A percentile compares a stretch with the other conserved stretches of the same genome.
phyloP scores from a whole-genome alignment of 164 flowering plant species.

The Stephania cephalantha region DNA sequence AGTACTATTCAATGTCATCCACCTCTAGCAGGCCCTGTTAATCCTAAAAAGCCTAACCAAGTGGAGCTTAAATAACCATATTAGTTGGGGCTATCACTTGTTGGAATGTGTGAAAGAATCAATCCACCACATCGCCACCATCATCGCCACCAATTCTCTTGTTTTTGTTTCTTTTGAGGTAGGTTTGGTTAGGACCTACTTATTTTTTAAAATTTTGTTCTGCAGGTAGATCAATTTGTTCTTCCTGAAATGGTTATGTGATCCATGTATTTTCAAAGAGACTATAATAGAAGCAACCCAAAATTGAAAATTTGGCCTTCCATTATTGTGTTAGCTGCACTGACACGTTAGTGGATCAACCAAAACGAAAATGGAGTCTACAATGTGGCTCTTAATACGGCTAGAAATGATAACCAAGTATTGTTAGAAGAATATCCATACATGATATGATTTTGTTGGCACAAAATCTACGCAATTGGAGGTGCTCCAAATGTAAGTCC shows the following conservation, averaged over 20 bases:
- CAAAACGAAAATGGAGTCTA: background rate
- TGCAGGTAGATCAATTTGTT: background rate
- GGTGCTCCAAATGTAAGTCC: background rate
- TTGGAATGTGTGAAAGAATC: background rate
- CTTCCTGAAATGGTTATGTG: background rate
- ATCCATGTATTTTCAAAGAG: background rate
- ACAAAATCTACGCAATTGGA: background rate
- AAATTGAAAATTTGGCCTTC: background rate
- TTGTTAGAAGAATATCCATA: background rate
- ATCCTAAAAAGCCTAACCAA: background rate
- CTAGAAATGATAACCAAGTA: background rate
- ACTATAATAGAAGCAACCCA: background rate
- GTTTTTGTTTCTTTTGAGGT: background rate
- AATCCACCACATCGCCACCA: background rate
- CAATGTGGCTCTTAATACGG: background rate
- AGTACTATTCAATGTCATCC: background rate
- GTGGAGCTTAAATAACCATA: background rate
- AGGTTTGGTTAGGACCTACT: background rate
- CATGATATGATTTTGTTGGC: background rate
- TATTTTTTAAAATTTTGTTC: background rate
- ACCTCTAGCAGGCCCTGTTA: background rate
- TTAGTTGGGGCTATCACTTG: background rate
- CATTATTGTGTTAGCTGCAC: background rate
- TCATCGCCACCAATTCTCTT: background rate
- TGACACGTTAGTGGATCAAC: background rate